Base-by-base conservation (phyloP, 352 stramenopile species). In the Pythium vanterpoolii region DNA sequence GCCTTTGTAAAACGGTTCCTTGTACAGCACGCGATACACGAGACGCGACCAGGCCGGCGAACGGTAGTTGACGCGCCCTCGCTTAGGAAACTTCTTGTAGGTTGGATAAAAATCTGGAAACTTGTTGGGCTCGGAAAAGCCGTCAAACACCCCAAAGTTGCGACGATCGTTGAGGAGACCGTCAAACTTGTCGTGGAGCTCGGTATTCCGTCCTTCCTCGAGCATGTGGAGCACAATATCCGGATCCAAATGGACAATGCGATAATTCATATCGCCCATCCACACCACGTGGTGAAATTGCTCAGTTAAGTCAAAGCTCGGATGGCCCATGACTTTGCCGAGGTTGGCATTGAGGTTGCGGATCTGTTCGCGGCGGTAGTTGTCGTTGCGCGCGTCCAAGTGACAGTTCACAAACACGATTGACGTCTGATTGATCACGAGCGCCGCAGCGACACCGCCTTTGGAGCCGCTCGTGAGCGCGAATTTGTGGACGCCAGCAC, bases 211-310 rank as follows among this genome's bases (percentile, higher is more conserved):
- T 0, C 81, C 76, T 50, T 89, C 79, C 26, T 83, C 74, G n/a
- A 95, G 67, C 78, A 95, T 87, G 49, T 88, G 74, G 27, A 92
- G 67, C 30, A 92, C 83, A 60, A 87, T 85, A 27, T 87, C 71
- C 38, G 81, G 77, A 50, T 90, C 79, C 50, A 90, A 40, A 18
- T 86, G 69, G 11, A 93, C 80, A 59, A 93, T 90, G 23, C 83
- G 80, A 64, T 95, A 95, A 68, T 95, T 95, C 68, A 95, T 78
- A 52, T 96, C 86, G 18, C 87, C 87, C 79, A 93, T 93, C 87
- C 87, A 96, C 8, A 96, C 76, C 2, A 96, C 78, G 55, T 96
- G 86, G 69, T 96, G 86, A 64, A 95, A 94, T 62, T 95, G 81
- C 62, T 93, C 79, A 6, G 81, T 93, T 10, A 96, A 56, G 49